phyloP scores from a whole-genome alignment of 2,329 filamentous ascomycete genomes.

The Mariannaea elegans region DNA sequence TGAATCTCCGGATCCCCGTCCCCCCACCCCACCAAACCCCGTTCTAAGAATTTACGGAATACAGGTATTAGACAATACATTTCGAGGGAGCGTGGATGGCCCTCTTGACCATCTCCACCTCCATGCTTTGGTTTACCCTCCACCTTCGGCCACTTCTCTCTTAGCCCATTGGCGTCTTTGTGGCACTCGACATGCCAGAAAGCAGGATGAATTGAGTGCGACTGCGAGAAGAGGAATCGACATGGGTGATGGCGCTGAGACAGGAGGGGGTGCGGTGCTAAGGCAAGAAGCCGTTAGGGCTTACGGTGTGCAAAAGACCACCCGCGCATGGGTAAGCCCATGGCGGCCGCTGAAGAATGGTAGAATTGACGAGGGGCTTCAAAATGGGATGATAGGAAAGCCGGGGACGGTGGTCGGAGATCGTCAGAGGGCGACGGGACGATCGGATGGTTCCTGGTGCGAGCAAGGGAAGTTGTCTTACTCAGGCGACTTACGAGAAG shows the following conservation, averaged over 20 bases:
- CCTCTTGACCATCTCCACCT: background rate
- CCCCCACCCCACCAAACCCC: background rate
- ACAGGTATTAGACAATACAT: background rate
- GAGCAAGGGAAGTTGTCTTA: conserved; percentile 13
- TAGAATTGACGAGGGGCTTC: background rate
- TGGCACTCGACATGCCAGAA: conserved; percentile 9
- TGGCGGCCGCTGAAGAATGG: conserved; percentile 6
- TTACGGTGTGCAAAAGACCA: conserved; percentile 37
- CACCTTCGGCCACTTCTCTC: conserved; percentile 1
- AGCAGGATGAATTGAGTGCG: conserved; percentile 8
- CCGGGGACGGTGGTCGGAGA: conserved; percentile 12
- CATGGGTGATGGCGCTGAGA: conserved; percentile 12
- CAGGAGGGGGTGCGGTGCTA: conserved; percentile 20
- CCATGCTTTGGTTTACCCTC: background rate
- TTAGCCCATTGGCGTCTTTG: conserved; percentile 2
- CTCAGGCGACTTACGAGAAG: conserved; percentile 7
- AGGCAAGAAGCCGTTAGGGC: conserved; percentile 33
- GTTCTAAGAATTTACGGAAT: background rate
- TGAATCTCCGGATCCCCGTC: background rate
- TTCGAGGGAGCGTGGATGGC: background rate
- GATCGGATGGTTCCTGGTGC: conserved; percentile 34
- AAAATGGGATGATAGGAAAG: conserved; percentile 12
- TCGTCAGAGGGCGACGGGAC: conserved; percentile 29
- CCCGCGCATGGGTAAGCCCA: conserved; percentile 20
- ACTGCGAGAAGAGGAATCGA: conserved; percentile 8